Conservation (phyloP, 1,284 basidiomycete genomes). For the Leccinum fuscescens region DNA sequence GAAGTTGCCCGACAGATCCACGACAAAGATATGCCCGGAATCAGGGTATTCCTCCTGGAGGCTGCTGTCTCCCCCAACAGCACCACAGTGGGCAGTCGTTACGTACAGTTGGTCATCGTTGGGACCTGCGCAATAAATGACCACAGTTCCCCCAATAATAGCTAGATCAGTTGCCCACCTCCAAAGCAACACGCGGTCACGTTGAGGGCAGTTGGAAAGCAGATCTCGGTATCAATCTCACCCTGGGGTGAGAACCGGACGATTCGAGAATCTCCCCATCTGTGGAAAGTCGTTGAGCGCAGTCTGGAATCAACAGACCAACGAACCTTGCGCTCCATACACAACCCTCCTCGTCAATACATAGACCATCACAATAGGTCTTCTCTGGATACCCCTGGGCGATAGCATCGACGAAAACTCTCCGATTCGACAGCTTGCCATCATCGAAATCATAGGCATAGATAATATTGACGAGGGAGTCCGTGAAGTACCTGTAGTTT, state of each 20-base stretch:
- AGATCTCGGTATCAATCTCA: slow-evolving; percentile 50
- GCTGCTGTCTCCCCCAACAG: slow-evolving; percentile 48
- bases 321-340: slow-evolving; percentile 66
- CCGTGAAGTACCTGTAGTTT: slow-evolving; percentile 59
- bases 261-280: slow-evolving; percentile 63
- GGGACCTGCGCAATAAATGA: slow-evolving; percentile 41
- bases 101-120: slow-evolving; percentile 62
- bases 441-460: slow-evolving; percentile 64
- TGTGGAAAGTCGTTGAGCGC: slow-evolving; percentile 24
- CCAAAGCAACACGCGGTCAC: slow-evolving; percentile 70
- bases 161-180: slow-evolving; percentile 36
- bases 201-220: slow-evolving; percentile 57
- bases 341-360: slow-evolving; percentile 60
- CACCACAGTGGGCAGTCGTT: slow-evolving; percentile 64
- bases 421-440: slow-evolving; percentile 53
- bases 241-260: slow-evolving; percentile 55
- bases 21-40: slow-evolving; percentile 63
- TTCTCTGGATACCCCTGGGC: slow-evolving; percentile 48
- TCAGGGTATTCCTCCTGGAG: slow-evolving; percentile 54
- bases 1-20: slow-evolving; percentile 56
- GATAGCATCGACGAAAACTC: slow-evolving; percentile 55
- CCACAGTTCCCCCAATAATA: background rate
- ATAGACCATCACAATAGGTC: slow-evolving; percentile 62
- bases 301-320: slow-evolving; percentile 4
- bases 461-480: slow-evolving; percentile 60